Evolutionary conservation across 345 rosid genomes (phyloP).

Genomic region (Moricandia arvensis): DNA sequence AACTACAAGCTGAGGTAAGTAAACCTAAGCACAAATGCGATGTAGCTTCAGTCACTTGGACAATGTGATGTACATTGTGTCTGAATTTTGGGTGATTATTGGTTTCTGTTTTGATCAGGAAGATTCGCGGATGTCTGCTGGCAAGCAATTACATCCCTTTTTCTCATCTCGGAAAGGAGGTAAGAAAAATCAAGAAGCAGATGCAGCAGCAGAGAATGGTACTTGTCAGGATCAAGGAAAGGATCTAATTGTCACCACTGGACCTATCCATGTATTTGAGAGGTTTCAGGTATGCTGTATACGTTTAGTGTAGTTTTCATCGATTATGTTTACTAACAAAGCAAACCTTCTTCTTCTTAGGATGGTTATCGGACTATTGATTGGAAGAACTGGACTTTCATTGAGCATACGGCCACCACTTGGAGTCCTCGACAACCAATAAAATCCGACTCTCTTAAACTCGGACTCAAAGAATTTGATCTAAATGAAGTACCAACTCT

Average conservation of each 20-base stretch:
- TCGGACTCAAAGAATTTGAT: constrained; percentile 37
- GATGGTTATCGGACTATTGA: constrained; percentile 51
- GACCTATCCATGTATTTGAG: constrained; percentile 96
- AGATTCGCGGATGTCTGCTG: constrained; percentile 61
- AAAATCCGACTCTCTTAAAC: constrained; percentile 36
- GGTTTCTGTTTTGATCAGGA: constrained; percentile 56
- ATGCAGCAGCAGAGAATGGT: constrained; percentile 20
- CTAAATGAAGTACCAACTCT: constrained; percentile 40
- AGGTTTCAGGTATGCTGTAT: constrained; percentile 48
- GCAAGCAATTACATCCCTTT: constrained; percentile 83
- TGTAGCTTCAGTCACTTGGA: background rate
- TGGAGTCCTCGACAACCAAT: constrained; percentile 23
- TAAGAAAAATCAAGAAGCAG: constrained; percentile 48
- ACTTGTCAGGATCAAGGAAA: constrained; percentile 35
- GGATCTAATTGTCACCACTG: constrained; percentile 35
- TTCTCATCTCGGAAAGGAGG: constrained; percentile 58
- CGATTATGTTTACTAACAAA: background rate
- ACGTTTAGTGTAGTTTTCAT: background rate
- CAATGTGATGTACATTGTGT: background rate
- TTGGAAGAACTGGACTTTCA: constrained; percentile 77
- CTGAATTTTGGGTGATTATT: background rate
- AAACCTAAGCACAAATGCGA: background rate
- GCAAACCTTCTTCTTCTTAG: constrained; percentile 35
- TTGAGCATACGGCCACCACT: constrained; percentile 34
- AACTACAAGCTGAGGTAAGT: constrained; percentile 69